Evolutionary conservation across 257 asterid genomes (phyloP), one percentile per base, ranked within the genome.

Genomic region (Plantago elongata): DNA sequence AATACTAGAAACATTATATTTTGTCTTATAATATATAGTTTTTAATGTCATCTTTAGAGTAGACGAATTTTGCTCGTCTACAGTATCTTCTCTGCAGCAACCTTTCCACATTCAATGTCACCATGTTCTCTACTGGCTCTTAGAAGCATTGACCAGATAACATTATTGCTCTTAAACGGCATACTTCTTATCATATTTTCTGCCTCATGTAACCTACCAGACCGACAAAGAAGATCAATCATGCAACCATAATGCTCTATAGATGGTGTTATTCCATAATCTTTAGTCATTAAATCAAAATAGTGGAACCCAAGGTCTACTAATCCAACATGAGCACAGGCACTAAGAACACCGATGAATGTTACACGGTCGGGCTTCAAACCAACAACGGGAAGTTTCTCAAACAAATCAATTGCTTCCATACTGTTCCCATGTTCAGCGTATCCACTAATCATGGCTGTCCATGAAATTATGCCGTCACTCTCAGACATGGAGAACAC

Each of bases 201-300:
- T 5, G 95, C 97, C 54, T 92, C 98, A 0, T 49, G 43, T 69
- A 92, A 70, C 60, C 81, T 64, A 46, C 98, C 96, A 67, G 95
- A 96, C 54, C 95, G 73, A 65, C 98, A 88, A 42, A 89, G 79
- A 16, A 92, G 97, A 80, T 92, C 95, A 67, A 92, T 81, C 90
- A 89, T 86, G 83, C 98, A 86, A 43, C 97, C 98, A 7, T 79
- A 92, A 63, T 92, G 97, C 74, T 92, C 93, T 70, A 83, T 88
- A 16, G 81, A 71, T 38, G 92, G 94, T 29, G 63, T 75, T 59
- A 92, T 75, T 43, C 44, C 67, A 73, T 81, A 84, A 27, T 75
- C 73, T 65, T 65, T 74, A 54, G 73, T 77, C 97, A 84, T 84
- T 52, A 67, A 72, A 66, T 80, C 80, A 63, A 92, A 88, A 72